Base-by-base conservation (phyloP, 2,329 filamentous ascomycete genomes). In the Colletotrichum sp. region DNA sequence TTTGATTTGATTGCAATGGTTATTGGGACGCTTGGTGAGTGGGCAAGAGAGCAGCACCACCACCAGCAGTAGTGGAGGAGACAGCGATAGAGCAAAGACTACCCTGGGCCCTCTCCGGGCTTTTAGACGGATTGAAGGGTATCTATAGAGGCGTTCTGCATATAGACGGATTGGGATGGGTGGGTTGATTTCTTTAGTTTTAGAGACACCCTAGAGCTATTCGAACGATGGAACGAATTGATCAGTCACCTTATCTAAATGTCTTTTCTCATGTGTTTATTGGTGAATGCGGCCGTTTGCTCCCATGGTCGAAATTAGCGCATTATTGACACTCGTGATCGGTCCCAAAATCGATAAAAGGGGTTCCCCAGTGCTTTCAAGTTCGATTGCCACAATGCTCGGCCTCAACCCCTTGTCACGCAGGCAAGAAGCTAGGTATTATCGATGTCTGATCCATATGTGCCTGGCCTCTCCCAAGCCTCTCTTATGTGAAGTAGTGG, bases 71-170 rank as follows among this genome's bases (percentile, higher is more conserved):
- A 28, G 61, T 26, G 21, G 34, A 48, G 21, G 63, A 21, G 36
- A 73, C 1, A 48, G 43, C n/a, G 43, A 32, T 52, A 48, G 56
- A 68, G 36, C 14, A 62, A 59, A 34, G 38, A 7, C 14, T 38
- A 48, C 36, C 32, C 52, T 26, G 34, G 28, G 67, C 55, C 56
- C 24, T 28, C 34, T 28, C 34, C 26, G 13, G 67, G 67, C 43
- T 52, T 67, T 56, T 48, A 61, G 34, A 48, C 21, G 38, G 63
- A 48, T 24, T 21, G 36, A 36, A 21, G 43, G 63, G 74, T 63
- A 28, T 64, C 56, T 34, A 71, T 73, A 74, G 68, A 67, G 73
- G 75, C 73, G 67, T 72, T 75, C 56, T 64, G 69, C 63, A 74
- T 71, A 76, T 71, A 75, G 73, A 71, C 28, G 58, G 74, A 65